Conservation (phyloP, 306 rosid species). For the Ammopiptanthus mongolicus region DNA sequence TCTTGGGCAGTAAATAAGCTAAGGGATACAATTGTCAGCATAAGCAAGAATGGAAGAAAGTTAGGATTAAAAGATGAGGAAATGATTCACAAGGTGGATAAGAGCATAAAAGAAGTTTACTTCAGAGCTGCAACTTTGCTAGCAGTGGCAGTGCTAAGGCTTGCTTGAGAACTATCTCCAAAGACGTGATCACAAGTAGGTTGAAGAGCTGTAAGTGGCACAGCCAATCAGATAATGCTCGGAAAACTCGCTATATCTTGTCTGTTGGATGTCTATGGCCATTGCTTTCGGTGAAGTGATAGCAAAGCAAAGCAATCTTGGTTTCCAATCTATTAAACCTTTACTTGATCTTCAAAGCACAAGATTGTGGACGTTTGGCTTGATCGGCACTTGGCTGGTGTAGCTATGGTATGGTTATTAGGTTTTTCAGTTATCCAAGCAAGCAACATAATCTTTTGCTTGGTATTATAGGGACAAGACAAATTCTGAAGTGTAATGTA, state of each 20-base stretch:
- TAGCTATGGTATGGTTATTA: not conserved
- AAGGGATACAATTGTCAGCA: conserved; percentile 51
- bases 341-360: conserved; percentile 1
- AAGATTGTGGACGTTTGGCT: not conserved
- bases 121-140: conserved; percentile 71
- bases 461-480: not conserved
- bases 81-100: conserved; percentile 52
- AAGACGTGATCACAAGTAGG: not conserved
- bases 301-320: conserved; percentile 15
- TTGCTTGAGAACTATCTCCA: conserved; percentile 45
- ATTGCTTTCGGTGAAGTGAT: conserved; percentile 15
- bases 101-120: conserved; percentile 57
- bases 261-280: not conserved
- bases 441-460: conserved; percentile 9
- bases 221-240: not conserved
- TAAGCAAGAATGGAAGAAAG: conserved; percentile 58
- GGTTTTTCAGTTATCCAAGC: conserved; percentile 5
- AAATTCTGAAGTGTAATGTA: conserved; percentile 10
- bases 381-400: conserved; percentile 15
- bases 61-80: conserved; percentile 56
- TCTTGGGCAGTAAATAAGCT: conserved; percentile 70
- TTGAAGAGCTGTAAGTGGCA: conserved; percentile 5
- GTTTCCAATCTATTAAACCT: conserved; percentile 3
- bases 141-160: conserved; percentile 62
- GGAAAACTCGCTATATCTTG: not conserved